These are phyloP conservation scores for Saccharomycopsis sp. DNA, from an alignment of 805 yeast species.

Conservation along the genomic window DNA sequence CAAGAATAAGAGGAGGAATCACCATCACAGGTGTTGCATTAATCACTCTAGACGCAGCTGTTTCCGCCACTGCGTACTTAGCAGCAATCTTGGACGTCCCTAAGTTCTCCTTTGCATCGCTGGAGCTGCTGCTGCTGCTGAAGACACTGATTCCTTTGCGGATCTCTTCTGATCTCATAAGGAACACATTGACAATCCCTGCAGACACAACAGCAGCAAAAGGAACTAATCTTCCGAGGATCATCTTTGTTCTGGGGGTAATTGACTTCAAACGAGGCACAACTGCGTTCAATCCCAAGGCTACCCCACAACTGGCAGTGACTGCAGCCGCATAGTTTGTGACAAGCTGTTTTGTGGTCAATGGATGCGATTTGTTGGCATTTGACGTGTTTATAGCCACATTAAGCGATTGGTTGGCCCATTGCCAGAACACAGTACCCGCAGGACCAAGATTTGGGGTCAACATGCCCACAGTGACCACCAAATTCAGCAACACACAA, in stretches of 20 bases:
- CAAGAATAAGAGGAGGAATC: conserved; percentile 81
- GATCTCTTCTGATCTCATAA: conserved; percentile 95
- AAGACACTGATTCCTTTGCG: conserved; percentile 68
- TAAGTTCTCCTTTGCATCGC: conserved; percentile 52
- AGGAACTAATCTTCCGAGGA: conserved; percentile 85
- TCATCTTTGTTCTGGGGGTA: conserved; percentile 60
- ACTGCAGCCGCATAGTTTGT: conserved; percentile 85
- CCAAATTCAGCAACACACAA: conserved; percentile 86
- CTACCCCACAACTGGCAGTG: conserved; percentile 90
- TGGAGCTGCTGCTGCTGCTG: background rate
- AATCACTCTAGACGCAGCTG: conserved; percentile 90
- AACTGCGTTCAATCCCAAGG: conserved; percentile 81
- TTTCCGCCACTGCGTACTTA: conserved; percentile 87
- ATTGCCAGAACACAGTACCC: conserved; percentile 96
- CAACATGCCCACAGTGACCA: conserved; percentile 96
- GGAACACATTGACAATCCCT: conserved; percentile 90
- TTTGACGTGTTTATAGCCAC: conserved; percentile 97
- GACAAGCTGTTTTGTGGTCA: conserved; percentile 68
- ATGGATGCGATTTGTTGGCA: conserved; percentile 90
- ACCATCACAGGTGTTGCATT: conserved; percentile 98
- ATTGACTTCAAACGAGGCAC: conserved; percentile 79
- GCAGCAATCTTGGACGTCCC: conserved; percentile 87
- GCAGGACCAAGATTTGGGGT: conserved; percentile 86
- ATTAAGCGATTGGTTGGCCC: conserved; percentile 92
- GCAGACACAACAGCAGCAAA: conserved; percentile 99